A percentile compares a stretch with the other conserved stretches of the same genome.
Conservation (phyloP, 2,329 filamentous ascomycete species). For the Thelonectria discophora region DNA sequence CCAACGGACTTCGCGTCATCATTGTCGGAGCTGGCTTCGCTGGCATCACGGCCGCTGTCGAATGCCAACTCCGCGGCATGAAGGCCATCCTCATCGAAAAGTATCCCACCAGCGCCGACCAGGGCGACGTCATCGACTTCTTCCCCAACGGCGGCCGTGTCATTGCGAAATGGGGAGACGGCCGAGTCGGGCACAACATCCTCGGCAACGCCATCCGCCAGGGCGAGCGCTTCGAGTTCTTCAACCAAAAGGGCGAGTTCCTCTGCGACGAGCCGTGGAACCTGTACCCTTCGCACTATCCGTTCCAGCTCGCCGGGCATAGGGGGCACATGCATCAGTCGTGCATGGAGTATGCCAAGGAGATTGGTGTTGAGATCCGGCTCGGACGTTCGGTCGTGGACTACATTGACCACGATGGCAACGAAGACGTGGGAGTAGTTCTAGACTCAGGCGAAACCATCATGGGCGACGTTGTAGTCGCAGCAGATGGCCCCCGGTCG, state of each 20-base stretch:
- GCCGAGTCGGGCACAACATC: background rate
- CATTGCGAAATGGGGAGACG: constrained; percentile 6
- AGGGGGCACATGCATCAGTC: background rate
- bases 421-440: background rate
- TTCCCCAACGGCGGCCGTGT: constrained; percentile 7
- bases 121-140: constrained; percentile 26
- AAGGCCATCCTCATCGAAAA: constrained; percentile 56
- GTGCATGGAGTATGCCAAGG: background rate
- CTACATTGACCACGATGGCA: constrained; percentile 1
- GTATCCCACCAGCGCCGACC: constrained; percentile 41
- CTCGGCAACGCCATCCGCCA: no score
- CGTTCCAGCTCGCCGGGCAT: background rate
- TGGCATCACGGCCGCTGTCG: constrained; percentile 67
- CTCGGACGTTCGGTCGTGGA: background rate
- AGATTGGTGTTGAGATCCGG: background rate
- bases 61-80: constrained; percentile 66
- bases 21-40: constrained; percentile 58
- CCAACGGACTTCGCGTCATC: background rate
- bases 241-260: no score
- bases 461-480: constrained; percentile 1
- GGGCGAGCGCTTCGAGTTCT: no score
- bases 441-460: background rate
- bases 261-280: no score
- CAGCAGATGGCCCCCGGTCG: constrained; percentile 3
- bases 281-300: no score